Conservation (phyloP, 1,284 basidiomycete genomes). For the Ceratobasidium sp. region DNA sequence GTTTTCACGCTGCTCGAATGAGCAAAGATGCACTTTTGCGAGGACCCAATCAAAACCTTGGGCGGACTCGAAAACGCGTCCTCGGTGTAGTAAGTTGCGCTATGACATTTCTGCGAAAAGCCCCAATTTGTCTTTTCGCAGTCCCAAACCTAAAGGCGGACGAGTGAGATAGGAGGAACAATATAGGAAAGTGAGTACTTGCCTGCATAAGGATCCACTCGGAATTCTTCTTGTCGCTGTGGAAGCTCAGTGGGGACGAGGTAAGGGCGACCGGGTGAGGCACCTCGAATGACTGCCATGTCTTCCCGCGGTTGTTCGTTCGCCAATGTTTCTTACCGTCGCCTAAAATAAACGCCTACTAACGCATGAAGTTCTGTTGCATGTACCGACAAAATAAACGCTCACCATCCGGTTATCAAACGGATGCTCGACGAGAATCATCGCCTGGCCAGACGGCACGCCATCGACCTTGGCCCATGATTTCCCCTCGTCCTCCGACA, state of each 20-base stretch:
- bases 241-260: constrained; percentile 80
- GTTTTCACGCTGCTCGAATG: constrained; percentile 26
- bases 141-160: constrained; percentile 24
- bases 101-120: constrained; percentile 6
- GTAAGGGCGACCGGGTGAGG: constrained; percentile 70
- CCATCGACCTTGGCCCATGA: constrained; percentile 73
- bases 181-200: constrained; percentile 5
- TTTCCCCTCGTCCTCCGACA: constrained; percentile 93
- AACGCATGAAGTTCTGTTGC: constrained; percentile 13
- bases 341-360: constrained; percentile 87
- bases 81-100: constrained; percentile 82
- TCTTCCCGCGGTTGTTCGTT: constrained; percentile 84
- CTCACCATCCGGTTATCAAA: constrained; percentile 79
- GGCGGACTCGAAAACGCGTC: constrained; percentile 77
- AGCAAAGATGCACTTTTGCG: constrained; percentile 85
- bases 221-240: constrained; percentile 72
- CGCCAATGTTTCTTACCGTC: constrained; percentile 79
- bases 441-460: constrained; percentile 71
- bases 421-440: constrained; percentile 88
- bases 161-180: background rate
- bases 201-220: constrained; percentile 23
- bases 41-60: constrained; percentile 71
- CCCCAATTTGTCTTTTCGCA: constrained; percentile 36
- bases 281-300: constrained; percentile 84
- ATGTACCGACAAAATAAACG: constrained; percentile 45